These are phyloP conservation scores for Sanghuangporus baumii DNA, from an alignment of 1,284 basidiomycete genomes.

Conservation along the genomic window DNA sequence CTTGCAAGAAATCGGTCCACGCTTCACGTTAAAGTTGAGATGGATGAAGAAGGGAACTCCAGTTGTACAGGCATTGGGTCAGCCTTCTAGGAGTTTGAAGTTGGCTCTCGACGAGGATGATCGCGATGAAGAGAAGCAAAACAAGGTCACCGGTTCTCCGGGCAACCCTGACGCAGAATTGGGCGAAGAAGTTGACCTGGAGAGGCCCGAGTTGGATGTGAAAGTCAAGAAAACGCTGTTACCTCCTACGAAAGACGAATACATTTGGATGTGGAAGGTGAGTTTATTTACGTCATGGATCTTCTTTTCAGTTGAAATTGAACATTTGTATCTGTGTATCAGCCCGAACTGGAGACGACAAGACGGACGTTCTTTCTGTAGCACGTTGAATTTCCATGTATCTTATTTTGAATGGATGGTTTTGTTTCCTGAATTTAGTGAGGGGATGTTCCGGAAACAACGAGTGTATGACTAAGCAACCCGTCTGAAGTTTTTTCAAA, in stretches of 20 bases:
- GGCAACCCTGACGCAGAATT: slow-evolving; percentile 5
- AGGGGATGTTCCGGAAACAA: background rate
- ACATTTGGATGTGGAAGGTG: slow-evolving; percentile 80
- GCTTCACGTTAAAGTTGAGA: slow-evolving; percentile 92
- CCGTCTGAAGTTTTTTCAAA: background rate
- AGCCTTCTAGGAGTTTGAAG: slow-evolving; percentile 49
- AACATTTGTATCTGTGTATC: slow-evolving; percentile 11
- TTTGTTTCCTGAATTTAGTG: background rate
- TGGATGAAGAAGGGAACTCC: slow-evolving; percentile 89
- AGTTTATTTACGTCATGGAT: background rate
- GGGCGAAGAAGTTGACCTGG: slow-evolving; percentile 19
- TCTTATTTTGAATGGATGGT: background rate
- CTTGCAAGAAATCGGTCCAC: slow-evolving; percentile 96
- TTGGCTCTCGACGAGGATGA: slow-evolving; percentile 52
- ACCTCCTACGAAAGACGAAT: slow-evolving; percentile 64
- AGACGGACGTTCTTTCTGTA: slow-evolving; percentile 78
- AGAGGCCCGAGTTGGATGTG: background rate
- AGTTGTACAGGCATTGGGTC: slow-evolving; percentile 63
- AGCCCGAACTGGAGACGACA: slow-evolving; percentile 76
- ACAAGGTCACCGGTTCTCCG: background rate
- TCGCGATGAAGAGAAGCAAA: slow-evolving; percentile 28
- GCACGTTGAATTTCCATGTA: slow-evolving; percentile 3
- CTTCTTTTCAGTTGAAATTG: slow-evolving; percentile 1
- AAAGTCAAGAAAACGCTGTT: slow-evolving; percentile 23
- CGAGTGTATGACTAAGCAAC: slow-evolving; percentile 5